Evolutionary conservation across 768 basidiomycete species (phyloP).

Genomic region (Porphyrellus cyaneotinctus): DNA sequence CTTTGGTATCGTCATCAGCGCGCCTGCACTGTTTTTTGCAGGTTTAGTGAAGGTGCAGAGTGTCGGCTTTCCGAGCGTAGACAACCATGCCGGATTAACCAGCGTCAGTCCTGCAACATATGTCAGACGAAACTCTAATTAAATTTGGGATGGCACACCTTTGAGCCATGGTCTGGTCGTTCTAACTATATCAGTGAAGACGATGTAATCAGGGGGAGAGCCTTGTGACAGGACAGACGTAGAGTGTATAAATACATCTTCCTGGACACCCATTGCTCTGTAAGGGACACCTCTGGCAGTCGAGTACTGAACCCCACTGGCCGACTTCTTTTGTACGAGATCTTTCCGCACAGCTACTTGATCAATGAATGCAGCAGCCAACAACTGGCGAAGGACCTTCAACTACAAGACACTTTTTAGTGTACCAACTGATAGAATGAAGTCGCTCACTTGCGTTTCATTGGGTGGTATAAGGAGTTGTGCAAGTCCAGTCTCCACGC

Average conservation of each 20-base stretch:
- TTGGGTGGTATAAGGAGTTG: conserved; percentile 72
- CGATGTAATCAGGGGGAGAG: conserved; percentile 80
- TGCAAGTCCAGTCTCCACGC: conserved; percentile 53
- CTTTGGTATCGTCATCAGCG: conserved; percentile 71
- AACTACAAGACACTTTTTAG: conserved; percentile 47
- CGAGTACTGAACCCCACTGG: conserved; percentile 63
- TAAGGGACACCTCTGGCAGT: conserved; percentile 82
- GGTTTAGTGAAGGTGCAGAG: conserved; percentile 91
- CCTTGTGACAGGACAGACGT: conserved; percentile 69
- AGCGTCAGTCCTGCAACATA: conserved; percentile 64
- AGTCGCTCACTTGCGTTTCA: conserved; percentile 60
- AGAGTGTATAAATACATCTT: conserved; percentile 92
- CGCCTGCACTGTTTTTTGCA: conserved; percentile 60
- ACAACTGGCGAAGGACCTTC: conserved; percentile 83
- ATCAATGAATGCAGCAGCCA: conserved; percentile 90
- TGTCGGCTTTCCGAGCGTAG: conserved; percentile 69
- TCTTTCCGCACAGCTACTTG: conserved; percentile 93
- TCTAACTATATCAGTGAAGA: conserved; percentile 78
- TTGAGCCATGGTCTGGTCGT: conserved; percentile 76
- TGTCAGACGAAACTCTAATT: conserved; percentile 1
- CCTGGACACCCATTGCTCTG: conserved; percentile 68
- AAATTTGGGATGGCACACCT: conserved; percentile 41
- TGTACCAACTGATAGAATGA: background rate
- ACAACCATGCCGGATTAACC: conserved; percentile 85
- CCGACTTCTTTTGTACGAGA: conserved; percentile 53